Percentiles rank a stretch among this genome's conserved stretches.
Evolutionary conservation across 768 basidiomycete species (phyloP).

Genomic region (Suillus spraguei): DNA sequence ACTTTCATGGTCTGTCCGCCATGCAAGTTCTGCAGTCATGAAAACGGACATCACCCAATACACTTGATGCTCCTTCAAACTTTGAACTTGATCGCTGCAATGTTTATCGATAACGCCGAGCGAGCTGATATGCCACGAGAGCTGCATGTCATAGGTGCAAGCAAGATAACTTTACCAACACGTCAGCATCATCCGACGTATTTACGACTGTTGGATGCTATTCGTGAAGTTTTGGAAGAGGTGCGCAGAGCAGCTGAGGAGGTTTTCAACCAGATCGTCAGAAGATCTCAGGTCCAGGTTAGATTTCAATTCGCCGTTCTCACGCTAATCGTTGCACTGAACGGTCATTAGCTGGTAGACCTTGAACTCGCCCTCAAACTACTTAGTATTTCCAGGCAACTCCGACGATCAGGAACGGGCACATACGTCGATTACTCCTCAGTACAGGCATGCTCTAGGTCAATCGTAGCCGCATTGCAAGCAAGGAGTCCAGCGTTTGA

Average conservation of each 20-base stretch:
- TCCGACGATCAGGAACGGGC: slow-evolving; percentile 44
- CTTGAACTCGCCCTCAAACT: slow-evolving; percentile 38
- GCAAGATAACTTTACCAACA: slow-evolving; percentile 6
- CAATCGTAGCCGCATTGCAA: slow-evolving; percentile 49
- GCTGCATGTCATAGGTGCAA: neutral
- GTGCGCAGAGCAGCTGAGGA: slow-evolving; percentile 18
- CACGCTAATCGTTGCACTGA: neutral
- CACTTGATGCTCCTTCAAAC: slow-evolving; percentile 43
- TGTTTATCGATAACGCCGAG: slow-evolving; percentile 40
- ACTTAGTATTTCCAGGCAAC: slow-evolving; percentile 40
- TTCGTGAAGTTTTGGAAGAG: slow-evolving; percentile 28
- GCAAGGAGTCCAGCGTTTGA: slow-evolving; percentile 37
- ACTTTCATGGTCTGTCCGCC: slow-evolving; percentile 46
- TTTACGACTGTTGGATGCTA: slow-evolving; percentile 19
- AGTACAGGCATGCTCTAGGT: slow-evolving; percentile 56
- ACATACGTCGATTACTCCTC: slow-evolving; percentile 65
- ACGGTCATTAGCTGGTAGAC: slow-evolving; percentile 27
- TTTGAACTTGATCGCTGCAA: slow-evolving; percentile 42
- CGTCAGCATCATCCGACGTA: slow-evolving; percentile 4
- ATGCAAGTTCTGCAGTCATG: slow-evolving; percentile 30
- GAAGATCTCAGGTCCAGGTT: slow-evolving; percentile 28
- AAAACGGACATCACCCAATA: slow-evolving; percentile 23
- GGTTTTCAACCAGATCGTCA: slow-evolving; percentile 20
- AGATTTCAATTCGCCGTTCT: slow-evolving; percentile 14
- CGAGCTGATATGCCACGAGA: neutral